These are phyloP conservation scores for Alternaria solani DNA, from an alignment of 2,329 filamentous ascomycete species.

Conservation along the genomic window DNA sequence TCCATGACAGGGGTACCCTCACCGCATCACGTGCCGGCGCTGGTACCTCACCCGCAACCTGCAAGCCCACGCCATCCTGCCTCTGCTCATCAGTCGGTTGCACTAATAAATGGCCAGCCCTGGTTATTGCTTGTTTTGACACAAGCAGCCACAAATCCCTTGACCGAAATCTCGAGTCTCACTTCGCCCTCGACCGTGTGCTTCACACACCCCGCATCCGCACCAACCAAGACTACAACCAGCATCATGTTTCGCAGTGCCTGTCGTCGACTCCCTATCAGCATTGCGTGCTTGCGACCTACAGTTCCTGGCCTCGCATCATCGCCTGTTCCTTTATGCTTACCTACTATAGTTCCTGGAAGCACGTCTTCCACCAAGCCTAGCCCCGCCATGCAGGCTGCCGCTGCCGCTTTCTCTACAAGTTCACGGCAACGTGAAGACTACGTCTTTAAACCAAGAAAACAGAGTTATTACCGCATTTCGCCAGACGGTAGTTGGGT, in stretches of 20 bases:
- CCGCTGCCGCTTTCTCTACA: background rate
- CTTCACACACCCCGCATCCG: background rate
- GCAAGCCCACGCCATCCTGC: background rate
- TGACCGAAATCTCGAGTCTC: background rate
- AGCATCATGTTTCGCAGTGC: background rate
- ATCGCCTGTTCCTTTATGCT: background rate
- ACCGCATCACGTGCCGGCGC: constrained; percentile 37
- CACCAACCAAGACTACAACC: background rate
- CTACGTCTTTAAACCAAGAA: constrained; percentile 25
- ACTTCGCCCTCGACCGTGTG: background rate
- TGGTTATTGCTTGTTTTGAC: background rate
- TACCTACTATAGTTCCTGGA: background rate
- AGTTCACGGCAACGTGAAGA: background rate
- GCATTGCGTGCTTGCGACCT: background rate
- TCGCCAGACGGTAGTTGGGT: constrained; percentile 3
- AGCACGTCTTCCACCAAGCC: background rate
- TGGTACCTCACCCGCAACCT: background rate
- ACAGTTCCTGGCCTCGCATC: background rate
- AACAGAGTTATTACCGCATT: constrained; percentile 14
- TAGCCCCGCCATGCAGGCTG: background rate
- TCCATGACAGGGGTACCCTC: constrained; percentile 34
- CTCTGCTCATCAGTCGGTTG: background rate
- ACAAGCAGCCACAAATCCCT: background rate
- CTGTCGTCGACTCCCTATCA: background rate
- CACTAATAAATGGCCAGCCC: background rate